Evolutionary conservation across 352 stramenopile genomes (phyloP).

Genomic region (Saprolegnia diclina): DNA sequence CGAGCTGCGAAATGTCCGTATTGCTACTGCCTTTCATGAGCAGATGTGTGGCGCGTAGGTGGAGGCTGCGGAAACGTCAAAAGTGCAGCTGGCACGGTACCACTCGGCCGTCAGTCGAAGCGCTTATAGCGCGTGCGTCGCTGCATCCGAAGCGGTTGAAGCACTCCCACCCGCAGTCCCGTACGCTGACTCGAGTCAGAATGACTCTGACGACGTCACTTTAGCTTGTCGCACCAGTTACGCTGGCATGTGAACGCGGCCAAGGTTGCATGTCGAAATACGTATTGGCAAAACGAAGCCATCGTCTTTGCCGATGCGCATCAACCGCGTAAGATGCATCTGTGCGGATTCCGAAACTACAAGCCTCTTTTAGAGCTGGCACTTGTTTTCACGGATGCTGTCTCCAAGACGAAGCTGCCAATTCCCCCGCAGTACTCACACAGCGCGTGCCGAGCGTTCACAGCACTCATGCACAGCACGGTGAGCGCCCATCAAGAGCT

Average conservation of each 20-base stretch:
- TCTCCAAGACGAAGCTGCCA: slow-evolving; percentile 16
- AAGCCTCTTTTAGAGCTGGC: slow-evolving; percentile 3
- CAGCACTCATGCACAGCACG: slow-evolving; percentile 8
- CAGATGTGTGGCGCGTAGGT: not conserved
- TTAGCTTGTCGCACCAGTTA: slow-evolving; percentile 2
- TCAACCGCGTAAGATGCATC: not conserved
- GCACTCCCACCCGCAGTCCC: not conserved
- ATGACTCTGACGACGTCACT: not conserved
- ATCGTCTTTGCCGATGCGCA: not conserved
- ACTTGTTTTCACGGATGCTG: slow-evolving; percentile 9
- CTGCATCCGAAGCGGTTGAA: not conserved
- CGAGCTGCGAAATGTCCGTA: slow-evolving; percentile 7
- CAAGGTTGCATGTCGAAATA: not conserved
- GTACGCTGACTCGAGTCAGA: not conserved
- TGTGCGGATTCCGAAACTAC: not conserved
- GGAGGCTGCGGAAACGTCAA: not conserved
- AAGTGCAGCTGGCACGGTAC: slow-evolving; percentile 11
- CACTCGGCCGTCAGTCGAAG: slow-evolving; percentile 19
- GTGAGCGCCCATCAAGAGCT: not conserved
- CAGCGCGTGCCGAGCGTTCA: not conserved
- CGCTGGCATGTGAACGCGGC: not conserved
- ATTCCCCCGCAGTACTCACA: slow-evolving; percentile 21
- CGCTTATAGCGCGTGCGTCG: not conserved
- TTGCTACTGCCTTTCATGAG: not conserved
- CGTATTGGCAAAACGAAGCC: slow-evolving; percentile 15